A percentile compares a stretch with the other conserved stretches of the same genome.
Evolutionary conservation across 2,329 filamentous ascomycete species (phyloP).

Genomic region (Penicillium sp.): DNA sequence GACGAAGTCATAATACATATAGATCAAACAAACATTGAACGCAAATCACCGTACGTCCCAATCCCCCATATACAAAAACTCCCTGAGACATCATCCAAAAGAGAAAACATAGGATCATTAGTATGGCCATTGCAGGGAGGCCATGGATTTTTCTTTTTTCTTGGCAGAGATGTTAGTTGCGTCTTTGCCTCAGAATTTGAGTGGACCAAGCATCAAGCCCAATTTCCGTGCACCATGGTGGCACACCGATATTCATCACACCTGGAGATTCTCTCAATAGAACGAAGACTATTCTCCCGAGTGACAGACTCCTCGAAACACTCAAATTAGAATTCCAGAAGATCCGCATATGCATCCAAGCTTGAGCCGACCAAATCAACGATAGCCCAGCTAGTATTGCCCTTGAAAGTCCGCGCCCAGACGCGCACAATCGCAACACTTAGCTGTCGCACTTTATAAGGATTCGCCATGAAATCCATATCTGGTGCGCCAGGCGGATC

Average conservation of each 20-base stretch:
- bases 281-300: background rate
- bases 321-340: slow-evolving; percentile 34
- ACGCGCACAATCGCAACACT: slow-evolving; percentile 49
- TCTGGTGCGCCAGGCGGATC: slow-evolving; percentile 39
- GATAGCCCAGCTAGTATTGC: slow-evolving; percentile 50
- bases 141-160: slow-evolving; percentile 4
- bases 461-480: slow-evolving; percentile 43
- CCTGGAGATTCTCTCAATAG: background rate
- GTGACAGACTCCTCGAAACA: background rate
- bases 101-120: slow-evolving; percentile 19
- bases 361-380: slow-evolving; percentile 47
- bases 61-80: slow-evolving; percentile 18
- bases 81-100: slow-evolving; percentile 26
- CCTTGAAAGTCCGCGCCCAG: slow-evolving; percentile 47
- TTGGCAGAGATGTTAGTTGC: slow-evolving; percentile 7
- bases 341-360: slow-evolving; percentile 47
- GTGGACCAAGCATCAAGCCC: background rate
- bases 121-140: slow-evolving; percentile 4
- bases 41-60: slow-evolving; percentile 3
- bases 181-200: slow-evolving; percentile 8
- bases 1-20: slow-evolving; percentile 22
- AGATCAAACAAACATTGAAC: slow-evolving; percentile 9
- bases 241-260: background rate
- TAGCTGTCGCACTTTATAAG: slow-evolving; percentile 44
- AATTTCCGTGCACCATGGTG: background rate